These are phyloP conservation scores for Yamadazyma sp. DNA, from an alignment of 1,139 yeast genomes.

Conservation along the genomic window DNA sequence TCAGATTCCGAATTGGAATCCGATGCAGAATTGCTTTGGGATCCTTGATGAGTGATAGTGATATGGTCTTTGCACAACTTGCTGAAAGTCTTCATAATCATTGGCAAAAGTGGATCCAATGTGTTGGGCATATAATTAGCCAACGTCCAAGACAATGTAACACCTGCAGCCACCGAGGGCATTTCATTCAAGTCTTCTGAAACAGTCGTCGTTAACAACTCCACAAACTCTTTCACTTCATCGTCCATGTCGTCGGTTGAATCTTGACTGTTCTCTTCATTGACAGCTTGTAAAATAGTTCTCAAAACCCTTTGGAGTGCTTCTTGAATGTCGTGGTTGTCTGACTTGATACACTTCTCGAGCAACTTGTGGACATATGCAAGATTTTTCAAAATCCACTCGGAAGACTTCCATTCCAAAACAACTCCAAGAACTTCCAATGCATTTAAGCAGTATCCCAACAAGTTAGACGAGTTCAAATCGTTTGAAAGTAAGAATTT, in stretches of 20 bases:
- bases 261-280: conserved; percentile 44
- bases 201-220: conserved; percentile 63
- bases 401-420: conserved; percentile 69
- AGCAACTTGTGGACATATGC: conserved; percentile 67
- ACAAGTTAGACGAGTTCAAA: conserved; percentile 55
- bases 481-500: conserved; percentile 81
- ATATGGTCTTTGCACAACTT: conserved; percentile 88
- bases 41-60: conserved; percentile 60
- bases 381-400: conserved; percentile 76
- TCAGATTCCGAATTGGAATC: conserved; percentile 55
- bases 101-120: conserved; percentile 71
- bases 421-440: conserved; percentile 88
- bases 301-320: conserved; percentile 74
- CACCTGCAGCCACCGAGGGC: conserved; percentile 89
- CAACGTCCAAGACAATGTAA: conserved; percentile 80
- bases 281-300: conserved; percentile 64
- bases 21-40: conserved; percentile 34
- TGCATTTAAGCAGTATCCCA: conserved; percentile 86
- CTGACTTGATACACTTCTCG: conserved; percentile 81
- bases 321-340: conserved; percentile 82
- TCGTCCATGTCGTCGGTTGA: conserved; percentile 53
- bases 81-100: conserved; percentile 82
- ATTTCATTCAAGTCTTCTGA: conserved; percentile 81
- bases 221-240: conserved; percentile 60
- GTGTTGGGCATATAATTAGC: conserved; percentile 72